phyloP scores from a whole-genome alignment of 1,284 basidiomycete species.

The Trichosporon sp. region DNA sequence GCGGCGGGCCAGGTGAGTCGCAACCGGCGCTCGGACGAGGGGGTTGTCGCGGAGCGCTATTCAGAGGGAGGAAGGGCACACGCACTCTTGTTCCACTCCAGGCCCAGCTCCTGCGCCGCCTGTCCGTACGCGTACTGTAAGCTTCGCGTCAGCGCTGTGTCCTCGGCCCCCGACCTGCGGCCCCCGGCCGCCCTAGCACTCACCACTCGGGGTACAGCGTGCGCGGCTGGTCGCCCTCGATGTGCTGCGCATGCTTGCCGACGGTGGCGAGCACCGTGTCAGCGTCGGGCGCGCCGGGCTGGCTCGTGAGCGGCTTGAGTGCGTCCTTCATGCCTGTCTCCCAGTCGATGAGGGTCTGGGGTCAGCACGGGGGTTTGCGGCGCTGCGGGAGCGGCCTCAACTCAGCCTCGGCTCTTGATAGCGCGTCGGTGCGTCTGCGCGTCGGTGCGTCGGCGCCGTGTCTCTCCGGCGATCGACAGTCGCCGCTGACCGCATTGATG shows the following conservation, averaged over 20 bases:
- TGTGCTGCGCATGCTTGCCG: slow-evolving; percentile 22
- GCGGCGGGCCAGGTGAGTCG: no score
- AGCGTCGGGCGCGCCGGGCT: slow-evolving; percentile 21
- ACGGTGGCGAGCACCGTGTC: slow-evolving; percentile 23
- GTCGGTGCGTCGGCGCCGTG: no score
- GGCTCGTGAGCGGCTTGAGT: slow-evolving; percentile 22
- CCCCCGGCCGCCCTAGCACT: background rate
- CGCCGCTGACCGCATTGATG: background rate
- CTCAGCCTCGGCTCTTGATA: no score
- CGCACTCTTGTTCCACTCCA: slow-evolving; percentile 12
- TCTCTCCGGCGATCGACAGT: slow-evolving; percentile 5
- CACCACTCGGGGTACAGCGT: slow-evolving; percentile 35
- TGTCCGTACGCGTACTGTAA: slow-evolving; percentile 16
- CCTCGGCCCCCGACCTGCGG: no score
- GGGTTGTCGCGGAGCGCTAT: no score
- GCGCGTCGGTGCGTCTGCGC: no score
- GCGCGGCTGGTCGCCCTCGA: slow-evolving; percentile 29
- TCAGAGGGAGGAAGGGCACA: background rate
- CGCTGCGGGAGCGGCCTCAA: no score
- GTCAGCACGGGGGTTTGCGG: background rate
- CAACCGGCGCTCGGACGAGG: background rate
- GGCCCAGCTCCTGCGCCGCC: slow-evolving; percentile 11
- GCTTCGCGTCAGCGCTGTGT: slow-evolving; percentile 10
- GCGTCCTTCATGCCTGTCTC: slow-evolving; percentile 30
- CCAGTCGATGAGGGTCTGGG: slow-evolving; percentile 27